A percentile compares a stretch with the other conserved stretches of the same genome.
Evolutionary conservation across 139 green algal genomes (phyloP).

Genomic region (Yamagishiella unicocca): DNA sequence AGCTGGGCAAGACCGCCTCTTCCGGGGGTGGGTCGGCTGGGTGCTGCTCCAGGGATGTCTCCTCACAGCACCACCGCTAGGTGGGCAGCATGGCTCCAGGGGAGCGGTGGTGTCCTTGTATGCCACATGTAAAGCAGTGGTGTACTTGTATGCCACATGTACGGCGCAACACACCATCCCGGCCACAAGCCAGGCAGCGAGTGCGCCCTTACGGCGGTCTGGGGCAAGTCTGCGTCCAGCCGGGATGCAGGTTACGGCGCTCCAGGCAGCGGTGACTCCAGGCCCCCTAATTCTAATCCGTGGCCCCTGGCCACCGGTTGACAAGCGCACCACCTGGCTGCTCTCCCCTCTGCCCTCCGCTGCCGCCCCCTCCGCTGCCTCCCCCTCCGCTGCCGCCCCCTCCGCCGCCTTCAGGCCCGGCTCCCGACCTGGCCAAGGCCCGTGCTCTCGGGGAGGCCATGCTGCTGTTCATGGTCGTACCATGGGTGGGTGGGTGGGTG

Average conservation of each 20-base stretch:
- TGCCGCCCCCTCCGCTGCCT: background rate
- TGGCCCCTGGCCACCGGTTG: background rate
- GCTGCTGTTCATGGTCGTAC: constrained; percentile 60
- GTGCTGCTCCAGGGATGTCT: too few relatives aligned
- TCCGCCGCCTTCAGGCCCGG: background rate
- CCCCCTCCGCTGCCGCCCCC: background rate
- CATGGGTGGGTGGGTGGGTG: constrained; percentile 45
- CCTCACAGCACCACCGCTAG: background rate
- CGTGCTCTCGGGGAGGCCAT: constrained; percentile 60
- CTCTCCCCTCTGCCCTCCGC: background rate
- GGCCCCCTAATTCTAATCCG: background rate
- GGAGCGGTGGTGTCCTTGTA: background rate
- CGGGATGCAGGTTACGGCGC: too few relatives aligned
- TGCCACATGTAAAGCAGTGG: background rate
- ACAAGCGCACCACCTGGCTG: background rate
- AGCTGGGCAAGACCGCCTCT: too few relatives aligned
- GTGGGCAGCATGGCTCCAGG: background rate
- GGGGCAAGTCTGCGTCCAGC: too few relatives aligned
- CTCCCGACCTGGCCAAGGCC: constrained; percentile 42
- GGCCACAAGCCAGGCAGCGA: too few relatives aligned
- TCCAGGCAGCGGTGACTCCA: too few relatives aligned
- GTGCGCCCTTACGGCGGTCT: too few relatives aligned
- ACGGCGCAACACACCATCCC: background rate
- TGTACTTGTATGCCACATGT: background rate
- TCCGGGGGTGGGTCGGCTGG: too few relatives aligned